Evolutionary conservation across 257 asterid species (phyloP).

Genomic region (Primulina huaijiensis): DNA sequence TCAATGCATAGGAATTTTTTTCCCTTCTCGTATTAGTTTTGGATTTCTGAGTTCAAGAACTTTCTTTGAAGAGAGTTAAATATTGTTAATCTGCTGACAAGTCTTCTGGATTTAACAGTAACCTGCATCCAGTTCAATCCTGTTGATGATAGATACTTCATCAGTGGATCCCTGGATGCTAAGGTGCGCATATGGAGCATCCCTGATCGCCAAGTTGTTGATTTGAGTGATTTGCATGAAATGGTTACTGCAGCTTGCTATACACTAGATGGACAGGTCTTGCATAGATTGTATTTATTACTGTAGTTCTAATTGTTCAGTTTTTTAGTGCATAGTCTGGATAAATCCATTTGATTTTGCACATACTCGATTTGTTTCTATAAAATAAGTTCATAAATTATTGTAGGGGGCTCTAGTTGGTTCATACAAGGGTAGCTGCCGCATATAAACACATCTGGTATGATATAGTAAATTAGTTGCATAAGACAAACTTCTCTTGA

Average conservation of each 20-base stretch:
- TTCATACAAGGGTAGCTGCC: slow-evolving; percentile 95
- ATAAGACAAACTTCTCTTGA: slow-evolving; percentile 20
- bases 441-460: slow-evolving; percentile 79
- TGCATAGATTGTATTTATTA: slow-evolving; percentile 25
- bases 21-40: not conserved
- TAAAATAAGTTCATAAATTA: slow-evolving; percentile 24
- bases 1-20: not conserved
- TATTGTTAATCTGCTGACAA: slow-evolving; percentile 30
- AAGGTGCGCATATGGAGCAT: slow-evolving; percentile 99
- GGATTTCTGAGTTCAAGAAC: not conserved
- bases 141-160: slow-evolving; percentile 90
- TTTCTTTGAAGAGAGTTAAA: slow-evolving; percentile 15
- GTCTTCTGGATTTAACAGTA: slow-evolving; percentile 52
- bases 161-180: slow-evolving; percentile 96
- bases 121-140: slow-evolving; percentile 99
- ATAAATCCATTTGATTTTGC: slow-evolving; percentile 13
- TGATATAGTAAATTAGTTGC: slow-evolving; percentile 18
- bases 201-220: slow-evolving; percentile 91
- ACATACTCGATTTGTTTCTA: slow-evolving; percentile 22
- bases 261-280: slow-evolving; percentile 99
- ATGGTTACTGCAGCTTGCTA: slow-evolving; percentile 99
- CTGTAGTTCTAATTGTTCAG: slow-evolving; percentile 14
- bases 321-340: slow-evolving; percentile 22
- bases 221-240: slow-evolving; percentile 96
- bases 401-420: slow-evolving; percentile 92